A percentile compares a stretch with the other conserved stretches of the same genome.
Conservation (phyloP, 768 basidiomycete species). For the Serendipita sp. region DNA sequence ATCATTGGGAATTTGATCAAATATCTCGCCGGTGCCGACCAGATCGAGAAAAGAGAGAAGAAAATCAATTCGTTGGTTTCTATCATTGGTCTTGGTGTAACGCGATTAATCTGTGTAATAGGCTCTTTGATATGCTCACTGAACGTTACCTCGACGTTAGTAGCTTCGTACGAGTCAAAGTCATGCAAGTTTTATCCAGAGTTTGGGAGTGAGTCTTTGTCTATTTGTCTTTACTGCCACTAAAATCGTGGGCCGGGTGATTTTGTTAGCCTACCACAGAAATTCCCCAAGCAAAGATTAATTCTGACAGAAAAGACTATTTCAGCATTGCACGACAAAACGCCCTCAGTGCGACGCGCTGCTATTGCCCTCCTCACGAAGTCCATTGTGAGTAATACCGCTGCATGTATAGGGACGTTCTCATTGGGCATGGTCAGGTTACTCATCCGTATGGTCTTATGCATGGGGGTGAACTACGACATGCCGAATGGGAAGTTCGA, state of each 20-base stretch:
- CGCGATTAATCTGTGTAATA: constrained; percentile 10
- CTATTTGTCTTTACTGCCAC: background rate
- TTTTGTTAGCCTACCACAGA: constrained; percentile 34
- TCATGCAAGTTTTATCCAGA: constrained; percentile 57
- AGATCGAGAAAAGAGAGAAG: constrained; percentile 24
- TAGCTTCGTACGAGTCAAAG: constrained; percentile 83
- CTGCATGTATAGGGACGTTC: background rate
- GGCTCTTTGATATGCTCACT: constrained; percentile 67
- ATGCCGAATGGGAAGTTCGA: constrained; percentile 55
- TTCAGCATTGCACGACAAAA: constrained; percentile 76
- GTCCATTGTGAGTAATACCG: constrained; percentile 30
- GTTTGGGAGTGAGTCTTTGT: constrained; percentile 43
- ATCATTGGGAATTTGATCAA: constrained; percentile 72
- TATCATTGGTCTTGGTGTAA: constrained; percentile 28
- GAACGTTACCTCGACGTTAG: constrained; percentile 79
- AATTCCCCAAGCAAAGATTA: constrained; percentile 77
- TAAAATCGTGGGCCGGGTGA: background rate
- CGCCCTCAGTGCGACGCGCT: constrained; percentile 69
- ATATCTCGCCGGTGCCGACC: constrained; percentile 50
- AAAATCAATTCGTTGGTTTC: constrained; percentile 45
- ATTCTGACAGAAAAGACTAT: constrained; percentile 62
- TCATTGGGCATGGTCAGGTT: background rate
- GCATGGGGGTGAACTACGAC: constrained; percentile 67
- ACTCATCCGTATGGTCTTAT: constrained; percentile 82
- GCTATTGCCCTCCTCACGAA: constrained; percentile 61